Conservation (phyloP, 2,329 filamentous ascomycete genomes). For the Aspergillus brunneoviolaceus region DNA sequence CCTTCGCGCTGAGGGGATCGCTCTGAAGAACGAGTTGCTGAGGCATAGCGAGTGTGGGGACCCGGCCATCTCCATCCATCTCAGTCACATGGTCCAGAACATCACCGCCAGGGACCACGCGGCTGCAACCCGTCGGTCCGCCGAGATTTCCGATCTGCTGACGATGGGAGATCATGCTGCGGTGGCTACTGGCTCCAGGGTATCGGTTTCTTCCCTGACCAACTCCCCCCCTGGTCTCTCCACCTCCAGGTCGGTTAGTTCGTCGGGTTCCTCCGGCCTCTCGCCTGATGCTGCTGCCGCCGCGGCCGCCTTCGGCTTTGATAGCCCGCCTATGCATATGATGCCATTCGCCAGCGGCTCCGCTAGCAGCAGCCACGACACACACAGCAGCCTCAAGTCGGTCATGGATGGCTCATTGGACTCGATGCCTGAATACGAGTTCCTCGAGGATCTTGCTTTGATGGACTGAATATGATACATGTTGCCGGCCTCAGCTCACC, state of each 20-base stretch:
- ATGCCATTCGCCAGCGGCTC: neutral
- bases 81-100: conserved; percentile 39
- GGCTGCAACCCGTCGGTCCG: neutral
- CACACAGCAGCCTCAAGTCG: neutral
- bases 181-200: neutral
- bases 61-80: conserved; percentile 37
- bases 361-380: conserved; percentile 5
- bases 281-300: neutral
- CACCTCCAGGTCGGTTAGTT: neutral
- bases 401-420: neutral
- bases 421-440: neutral
- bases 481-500: neutral
- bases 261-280: neutral
- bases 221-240: neutral
- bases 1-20: conserved; percentile 38
- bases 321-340: conserved; percentile 10
- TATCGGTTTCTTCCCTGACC: neutral
- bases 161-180: neutral
- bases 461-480: neutral
- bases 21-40: conserved; percentile 42
- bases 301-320: conserved; percentile 11
- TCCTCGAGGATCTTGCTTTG: neutral
- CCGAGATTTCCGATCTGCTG: neutral
- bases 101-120: neutral
- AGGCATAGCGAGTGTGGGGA: conserved; percentile 41